These are phyloP conservation scores for Penicillium salamii DNA, from an alignment of 495 filamentous ascomycete species.

Conservation along the genomic window DNA sequence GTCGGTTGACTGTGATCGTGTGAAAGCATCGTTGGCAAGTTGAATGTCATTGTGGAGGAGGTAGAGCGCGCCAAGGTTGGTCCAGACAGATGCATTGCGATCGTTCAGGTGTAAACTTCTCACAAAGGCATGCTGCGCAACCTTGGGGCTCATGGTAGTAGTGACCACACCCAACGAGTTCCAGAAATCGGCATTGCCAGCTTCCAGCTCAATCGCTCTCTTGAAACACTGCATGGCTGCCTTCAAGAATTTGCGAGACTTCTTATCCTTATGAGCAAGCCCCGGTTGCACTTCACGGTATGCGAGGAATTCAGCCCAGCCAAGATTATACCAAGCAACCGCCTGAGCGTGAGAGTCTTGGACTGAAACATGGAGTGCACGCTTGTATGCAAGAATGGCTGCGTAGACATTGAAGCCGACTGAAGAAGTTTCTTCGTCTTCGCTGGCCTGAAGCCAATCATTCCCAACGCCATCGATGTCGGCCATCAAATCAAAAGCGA, in stretches of 20 bases:
- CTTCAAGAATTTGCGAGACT: constrained; percentile 63
- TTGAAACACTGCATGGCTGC: constrained; percentile 92
- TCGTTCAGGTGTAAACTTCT: constrained; percentile 92
- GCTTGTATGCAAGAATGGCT: constrained; percentile 81
- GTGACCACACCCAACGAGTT: constrained; percentile 92
- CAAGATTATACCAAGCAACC: constrained; percentile 94
- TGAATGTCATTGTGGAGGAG: constrained; percentile 77
- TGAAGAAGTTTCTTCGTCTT: constrained; percentile 40
- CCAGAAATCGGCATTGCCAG: constrained; percentile 97
- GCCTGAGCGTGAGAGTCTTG: constrained; percentile 87
- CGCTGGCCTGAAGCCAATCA: constrained; percentile 43
- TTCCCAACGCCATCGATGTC: constrained; percentile 70
- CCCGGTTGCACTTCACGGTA: constrained; percentile 57
- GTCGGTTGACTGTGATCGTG: constrained; percentile 86
- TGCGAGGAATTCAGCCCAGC: constrained; percentile 85
- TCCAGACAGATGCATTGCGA: constrained; percentile 75
- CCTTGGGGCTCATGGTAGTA: constrained; percentile 74
- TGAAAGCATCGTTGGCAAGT: constrained; percentile 85
- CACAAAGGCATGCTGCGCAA: constrained; percentile 94
- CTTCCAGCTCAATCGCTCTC: constrained; percentile 90
- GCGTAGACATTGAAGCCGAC: constrained; percentile 53
- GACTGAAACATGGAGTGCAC: constrained; percentile 69
- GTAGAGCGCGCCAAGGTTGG: constrained; percentile 84
- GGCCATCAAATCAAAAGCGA: constrained; percentile 57
- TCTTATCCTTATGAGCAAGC: constrained; percentile 36